phyloP scores from a whole-genome alignment of 768 basidiomycete genomes.

The Termitomyces sp. region DNA sequence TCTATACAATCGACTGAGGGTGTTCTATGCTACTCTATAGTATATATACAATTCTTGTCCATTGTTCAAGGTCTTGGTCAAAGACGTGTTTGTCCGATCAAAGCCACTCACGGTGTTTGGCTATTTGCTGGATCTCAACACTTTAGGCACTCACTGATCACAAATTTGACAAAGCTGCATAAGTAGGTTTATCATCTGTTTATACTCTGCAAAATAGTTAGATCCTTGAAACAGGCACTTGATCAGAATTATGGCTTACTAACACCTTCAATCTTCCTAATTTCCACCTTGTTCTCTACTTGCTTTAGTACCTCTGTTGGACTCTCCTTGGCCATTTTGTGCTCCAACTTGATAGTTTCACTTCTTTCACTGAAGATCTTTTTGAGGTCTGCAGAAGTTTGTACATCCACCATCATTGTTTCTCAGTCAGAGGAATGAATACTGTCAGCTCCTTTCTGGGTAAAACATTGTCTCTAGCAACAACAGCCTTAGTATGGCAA shows the following conservation, averaged over 20 bases:
- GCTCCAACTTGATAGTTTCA: conserved; percentile 11
- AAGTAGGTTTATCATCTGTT: conserved; percentile 58
- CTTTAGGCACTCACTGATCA: conserved; percentile 53
- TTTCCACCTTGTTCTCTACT: conserved; percentile 21
- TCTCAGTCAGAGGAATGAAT: conserved; percentile 52
- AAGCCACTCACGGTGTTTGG: too few relatives aligned
- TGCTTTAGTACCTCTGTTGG: background rate
- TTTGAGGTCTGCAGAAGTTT: conserved; percentile 42
- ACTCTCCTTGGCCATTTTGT: conserved; percentile 24
- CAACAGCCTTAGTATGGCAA: conserved; percentile 50
- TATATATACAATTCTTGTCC: too few relatives aligned
- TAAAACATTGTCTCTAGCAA: conserved; percentile 40
- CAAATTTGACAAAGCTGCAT: conserved; percentile 69
- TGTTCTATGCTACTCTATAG: too few relatives aligned
- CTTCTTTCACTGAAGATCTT: conserved; percentile 36
- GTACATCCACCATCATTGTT: conserved; percentile 59
- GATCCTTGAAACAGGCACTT: background rate
- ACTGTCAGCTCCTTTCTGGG: conserved; percentile 53
- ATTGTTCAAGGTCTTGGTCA: too few relatives aligned
- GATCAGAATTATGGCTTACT: conserved; percentile 17
- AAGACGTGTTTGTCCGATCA: too few relatives aligned
- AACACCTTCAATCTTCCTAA: conserved; percentile 16
- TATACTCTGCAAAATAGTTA: conserved; percentile 33
- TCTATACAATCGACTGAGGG: too few relatives aligned
- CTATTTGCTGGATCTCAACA: too few relatives aligned